Evolutionary conservation across 495 filamentous ascomycete species (phyloP).

Genomic region (Podospora didyma): DNA sequence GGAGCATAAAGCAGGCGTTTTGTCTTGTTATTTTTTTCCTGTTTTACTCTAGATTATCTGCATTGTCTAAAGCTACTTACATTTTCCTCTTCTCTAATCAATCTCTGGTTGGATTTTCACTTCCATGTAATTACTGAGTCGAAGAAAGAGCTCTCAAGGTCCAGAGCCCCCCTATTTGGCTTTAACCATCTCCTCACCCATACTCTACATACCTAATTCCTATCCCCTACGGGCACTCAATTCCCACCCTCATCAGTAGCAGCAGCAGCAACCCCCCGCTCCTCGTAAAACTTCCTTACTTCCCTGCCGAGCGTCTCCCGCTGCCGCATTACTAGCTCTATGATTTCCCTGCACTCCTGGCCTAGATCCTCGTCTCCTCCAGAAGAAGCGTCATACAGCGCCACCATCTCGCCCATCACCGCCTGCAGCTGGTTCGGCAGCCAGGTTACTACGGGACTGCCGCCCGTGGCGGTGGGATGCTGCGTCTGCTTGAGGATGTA

Average conservation of each 20-base stretch:
- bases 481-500: constrained; percentile 81
- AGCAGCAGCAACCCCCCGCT: constrained; percentile 53
- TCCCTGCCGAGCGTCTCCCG: constrained; percentile 67
- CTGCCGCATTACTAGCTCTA: constrained; percentile 68
- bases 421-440: constrained; percentile 79
- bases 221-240: no score
- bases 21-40: not conserved
- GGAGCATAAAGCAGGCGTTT: not conserved
- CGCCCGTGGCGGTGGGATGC: constrained; percentile 85
- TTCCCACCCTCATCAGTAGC: no score
- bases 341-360: constrained; percentile 51
- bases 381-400: constrained; percentile 51
- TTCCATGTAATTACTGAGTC: no score
- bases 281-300: constrained; percentile 74
- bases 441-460: constrained; percentile 90
- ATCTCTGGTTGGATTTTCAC: no score
- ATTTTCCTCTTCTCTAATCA: no score
- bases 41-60: not conserved
- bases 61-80: no score
- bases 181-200: no score
- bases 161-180: no score
- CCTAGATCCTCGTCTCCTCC: constrained; percentile 29
- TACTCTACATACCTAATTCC: no score
- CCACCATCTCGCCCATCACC: constrained; percentile 71
- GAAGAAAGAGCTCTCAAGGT: no score